A percentile compares a stretch with the other conserved stretches of the same genome.
phyloP scores from a whole-genome alignment of 2,329 filamentous ascomycete genomes.

The Nothomitra cinnamomea region DNA sequence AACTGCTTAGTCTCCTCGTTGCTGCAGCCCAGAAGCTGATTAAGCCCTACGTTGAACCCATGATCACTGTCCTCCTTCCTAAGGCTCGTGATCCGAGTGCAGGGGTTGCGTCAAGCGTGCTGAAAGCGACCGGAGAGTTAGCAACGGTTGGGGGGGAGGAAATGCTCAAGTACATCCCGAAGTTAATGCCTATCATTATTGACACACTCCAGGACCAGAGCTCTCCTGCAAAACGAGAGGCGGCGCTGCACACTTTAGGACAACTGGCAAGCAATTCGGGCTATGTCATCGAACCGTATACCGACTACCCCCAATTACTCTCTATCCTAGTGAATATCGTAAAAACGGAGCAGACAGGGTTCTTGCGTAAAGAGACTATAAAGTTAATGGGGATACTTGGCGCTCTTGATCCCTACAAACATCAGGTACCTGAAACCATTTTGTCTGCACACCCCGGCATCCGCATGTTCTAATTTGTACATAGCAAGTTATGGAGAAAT shows the following conservation, averaged over 20 bases:
- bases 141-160: slow-evolving; percentile 86
- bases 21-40: slow-evolving; percentile 86
- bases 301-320: slow-evolving; percentile 85
- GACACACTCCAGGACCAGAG: slow-evolving; percentile 88
- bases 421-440: slow-evolving; percentile 40
- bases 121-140: slow-evolving; percentile 86
- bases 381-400: slow-evolving; percentile 92
- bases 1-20: slow-evolving; percentile 79
- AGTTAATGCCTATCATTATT: slow-evolving; percentile 88
- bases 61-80: slow-evolving; percentile 84
- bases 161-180: slow-evolving; percentile 80
- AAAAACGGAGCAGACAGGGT: slow-evolving; percentile 74
- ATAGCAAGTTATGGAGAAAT: slow-evolving; percentile 71
- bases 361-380: slow-evolving; percentile 82
- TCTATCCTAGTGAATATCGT: slow-evolving; percentile 90
- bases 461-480: slow-evolving; percentile 5
- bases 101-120: slow-evolving; percentile 82
- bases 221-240: slow-evolving; percentile 76
- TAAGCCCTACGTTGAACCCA: slow-evolving; percentile 91
- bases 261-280: slow-evolving; percentile 91
- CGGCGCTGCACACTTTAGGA: slow-evolving; percentile 76
- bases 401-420: slow-evolving; percentile 87
- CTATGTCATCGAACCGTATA: slow-evolving; percentile 92
- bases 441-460: slow-evolving; percentile 5
- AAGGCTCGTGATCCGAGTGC: slow-evolving; percentile 76